These are phyloP conservation scores for Cephaloascus fragrans DNA, from an alignment of 805 yeast genomes.

Conservation along the genomic window DNA sequence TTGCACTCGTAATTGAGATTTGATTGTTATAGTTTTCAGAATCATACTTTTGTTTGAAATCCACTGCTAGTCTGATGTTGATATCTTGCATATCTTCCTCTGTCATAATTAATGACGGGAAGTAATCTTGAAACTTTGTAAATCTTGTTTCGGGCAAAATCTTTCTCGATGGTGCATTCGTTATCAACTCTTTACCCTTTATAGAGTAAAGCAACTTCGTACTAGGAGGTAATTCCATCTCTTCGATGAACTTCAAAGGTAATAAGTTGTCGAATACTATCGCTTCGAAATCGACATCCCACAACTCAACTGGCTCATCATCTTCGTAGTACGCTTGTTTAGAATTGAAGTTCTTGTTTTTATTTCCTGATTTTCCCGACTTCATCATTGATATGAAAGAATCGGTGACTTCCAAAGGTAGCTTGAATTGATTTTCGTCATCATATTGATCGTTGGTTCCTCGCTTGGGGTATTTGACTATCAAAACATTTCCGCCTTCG, in stretches of 20 bases:
- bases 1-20: background rate
- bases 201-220: slow-evolving; percentile 11
- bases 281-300: slow-evolving; percentile 10
- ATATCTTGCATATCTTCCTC: background rate
- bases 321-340: background rate
- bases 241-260: slow-evolving; percentile 7
- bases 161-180: slow-evolving; percentile 10
- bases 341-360: background rate
- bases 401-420: slow-evolving; percentile 6
- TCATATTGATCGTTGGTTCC: slow-evolving; percentile 2
- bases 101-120: background rate
- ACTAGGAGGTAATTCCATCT: slow-evolving; percentile 9
- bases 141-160: slow-evolving; percentile 1
- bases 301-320: slow-evolving; percentile 8
- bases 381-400: too few relatives aligned
- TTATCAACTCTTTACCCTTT: slow-evolving; percentile 13
- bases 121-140: slow-evolving; percentile 1
- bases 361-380: too few relatives aligned
- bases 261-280: slow-evolving; percentile 9
- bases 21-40: background rate
- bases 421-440: slow-evolving; percentile 4
- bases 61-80: background rate
- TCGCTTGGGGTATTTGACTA: background rate
- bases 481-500: slow-evolving; percentile 4
- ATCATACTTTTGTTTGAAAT: background rate